Percentiles rank a stretch among this genome's conserved stretches.
Conservation (phyloP, 1,284 basidiomycete genomes). For the Ceratobasidium sp. region DNA sequence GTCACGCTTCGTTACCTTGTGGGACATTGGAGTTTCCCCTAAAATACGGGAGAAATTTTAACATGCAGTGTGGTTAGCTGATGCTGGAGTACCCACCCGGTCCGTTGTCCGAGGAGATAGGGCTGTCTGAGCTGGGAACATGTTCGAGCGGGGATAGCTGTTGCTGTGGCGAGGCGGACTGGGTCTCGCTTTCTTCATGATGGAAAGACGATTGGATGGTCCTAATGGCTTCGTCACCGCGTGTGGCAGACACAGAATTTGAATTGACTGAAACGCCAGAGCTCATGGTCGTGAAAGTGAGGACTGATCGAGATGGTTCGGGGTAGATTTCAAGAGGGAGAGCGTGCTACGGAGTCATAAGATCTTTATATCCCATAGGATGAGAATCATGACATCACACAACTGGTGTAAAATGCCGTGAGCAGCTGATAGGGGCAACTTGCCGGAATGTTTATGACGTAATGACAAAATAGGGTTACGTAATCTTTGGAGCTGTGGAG, state of each 20-base stretch:
- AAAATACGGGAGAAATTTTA: background rate
- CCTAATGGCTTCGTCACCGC: background rate
- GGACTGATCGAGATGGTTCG: too few relatives aligned
- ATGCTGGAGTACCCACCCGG: background rate
- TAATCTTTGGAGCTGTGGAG: too few relatives aligned
- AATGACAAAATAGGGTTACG: too few relatives aligned
- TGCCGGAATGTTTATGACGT: too few relatives aligned
- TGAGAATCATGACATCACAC: too few relatives aligned
- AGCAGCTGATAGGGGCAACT: too few relatives aligned
- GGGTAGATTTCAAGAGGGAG: background rate
- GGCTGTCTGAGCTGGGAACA: background rate
- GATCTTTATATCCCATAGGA: too few relatives aligned
- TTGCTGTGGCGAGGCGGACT: background rate
- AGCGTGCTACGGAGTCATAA: too few relatives aligned
- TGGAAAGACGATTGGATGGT: slow-evolving; percentile 26
- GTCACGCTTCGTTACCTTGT: slow-evolving; percentile 26
- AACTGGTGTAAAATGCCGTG: too few relatives aligned
- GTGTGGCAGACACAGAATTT: background rate
- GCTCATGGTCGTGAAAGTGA: background rate
- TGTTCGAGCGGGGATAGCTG: background rate
- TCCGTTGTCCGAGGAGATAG: background rate
- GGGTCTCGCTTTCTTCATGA: background rate
- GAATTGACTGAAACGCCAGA: background rate
- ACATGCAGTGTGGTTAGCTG: background rate
- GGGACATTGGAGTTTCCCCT: background rate